Conservation (phyloP, 169 alveolate species). For the Plasmodium coatneyi region DNA sequence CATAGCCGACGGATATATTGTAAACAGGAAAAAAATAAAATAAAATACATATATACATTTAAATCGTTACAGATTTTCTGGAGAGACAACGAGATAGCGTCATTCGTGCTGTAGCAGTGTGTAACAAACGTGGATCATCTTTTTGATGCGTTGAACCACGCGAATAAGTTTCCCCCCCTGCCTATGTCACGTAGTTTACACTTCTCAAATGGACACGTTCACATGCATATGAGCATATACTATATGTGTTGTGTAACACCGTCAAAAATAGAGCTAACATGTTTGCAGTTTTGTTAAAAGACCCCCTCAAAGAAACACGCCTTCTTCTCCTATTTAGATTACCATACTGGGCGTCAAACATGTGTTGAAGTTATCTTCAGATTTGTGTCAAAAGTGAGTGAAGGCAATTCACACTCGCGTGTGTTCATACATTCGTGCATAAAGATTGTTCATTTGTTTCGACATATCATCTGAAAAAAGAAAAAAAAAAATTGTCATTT, state of each 20-base stretch:
- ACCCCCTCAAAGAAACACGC: not conserved
- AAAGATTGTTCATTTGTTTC: not conserved
- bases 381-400: slow-evolving; percentile 52
- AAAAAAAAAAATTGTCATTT: not conserved
- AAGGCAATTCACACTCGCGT: not conserved
- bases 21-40: slow-evolving; percentile 29
- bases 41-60: not conserved
- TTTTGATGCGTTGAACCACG: not conserved
- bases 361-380: slow-evolving; percentile 20
- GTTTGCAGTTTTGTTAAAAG: not conserved
- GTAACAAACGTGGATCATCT: not conserved
- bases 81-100: not conserved
- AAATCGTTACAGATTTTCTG: not conserved
- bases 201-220: not conserved
- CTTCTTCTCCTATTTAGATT: slow-evolving; percentile 22
- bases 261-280: not conserved
- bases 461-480: not conserved
- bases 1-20: slow-evolving; percentile 51
- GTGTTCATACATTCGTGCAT: not conserved
- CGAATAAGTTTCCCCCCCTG: not conserved
- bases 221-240: not conserved
- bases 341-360: slow-evolving; percentile 18
- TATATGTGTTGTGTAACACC: not conserved
- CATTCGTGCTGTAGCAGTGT: not conserved
- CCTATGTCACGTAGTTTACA: not conserved